phyloP scores from a whole-genome alignment of 345 rosid species.

The Rhizophora apiculata region DNA sequence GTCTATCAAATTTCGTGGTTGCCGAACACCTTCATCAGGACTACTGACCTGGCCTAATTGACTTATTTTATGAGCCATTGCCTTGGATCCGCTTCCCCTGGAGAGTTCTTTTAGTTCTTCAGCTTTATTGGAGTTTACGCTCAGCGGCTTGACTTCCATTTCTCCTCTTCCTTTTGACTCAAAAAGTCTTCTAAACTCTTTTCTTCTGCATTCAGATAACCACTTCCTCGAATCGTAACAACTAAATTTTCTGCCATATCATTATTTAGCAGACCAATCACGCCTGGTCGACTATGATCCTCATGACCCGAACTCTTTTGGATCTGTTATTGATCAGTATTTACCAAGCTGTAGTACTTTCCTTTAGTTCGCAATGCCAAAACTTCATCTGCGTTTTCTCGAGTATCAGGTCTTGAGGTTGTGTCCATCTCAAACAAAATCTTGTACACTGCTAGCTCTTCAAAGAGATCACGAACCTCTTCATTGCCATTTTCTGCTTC shows the following conservation, averaged over 20 bases:
- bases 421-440: conserved; percentile 42
- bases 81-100: conserved; percentile 54
- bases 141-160: conserved; percentile 45
- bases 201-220: conserved; percentile 19
- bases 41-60: conserved; percentile 14
- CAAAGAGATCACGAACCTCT: conserved; percentile 26
- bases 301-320: conserved; percentile 27
- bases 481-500: conserved; percentile 33
- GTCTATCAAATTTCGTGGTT: conserved; percentile 18
- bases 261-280: background rate
- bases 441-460: conserved; percentile 60
- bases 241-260: background rate
- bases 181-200: conserved; percentile 34
- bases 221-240: background rate
- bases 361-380: conserved; percentile 18
- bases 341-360: background rate
- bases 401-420: conserved; percentile 28
- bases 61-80: conserved; percentile 8
- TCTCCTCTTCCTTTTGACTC: conserved; percentile 33
- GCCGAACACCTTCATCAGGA: conserved; percentile 11
- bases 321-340: conserved; percentile 3
- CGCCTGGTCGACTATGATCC: background rate
- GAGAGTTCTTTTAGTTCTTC: conserved; percentile 26
- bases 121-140: conserved; percentile 42
- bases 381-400: conserved; percentile 17